phyloP scores from a whole-genome alignment of 345 rosid species.

The Bruguiera sexangula region DNA sequence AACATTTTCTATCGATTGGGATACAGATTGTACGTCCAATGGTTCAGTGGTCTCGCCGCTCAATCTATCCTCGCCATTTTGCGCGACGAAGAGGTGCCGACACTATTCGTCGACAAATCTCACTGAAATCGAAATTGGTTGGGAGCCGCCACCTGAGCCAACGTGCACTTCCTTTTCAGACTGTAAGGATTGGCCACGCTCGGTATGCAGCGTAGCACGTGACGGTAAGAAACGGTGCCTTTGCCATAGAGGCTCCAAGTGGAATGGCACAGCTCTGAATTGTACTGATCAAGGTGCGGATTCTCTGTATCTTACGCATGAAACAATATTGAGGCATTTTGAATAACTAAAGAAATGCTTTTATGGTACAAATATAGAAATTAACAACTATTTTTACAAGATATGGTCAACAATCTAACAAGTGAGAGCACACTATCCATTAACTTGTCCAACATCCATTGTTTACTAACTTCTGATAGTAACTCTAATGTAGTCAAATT shows the following conservation, averaged over 20 bases:
- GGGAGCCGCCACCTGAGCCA: constrained; percentile 58
- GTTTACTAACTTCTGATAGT: too few species aligned
- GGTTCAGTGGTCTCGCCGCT: constrained; percentile 10
- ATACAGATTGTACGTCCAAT: constrained; percentile 12
- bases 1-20: constrained; percentile 35
- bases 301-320: constrained; percentile 1
- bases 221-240: constrained; percentile 42
- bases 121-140: constrained; percentile 49
- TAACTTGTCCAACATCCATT: too few species aligned
- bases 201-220: constrained; percentile 29
- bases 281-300: constrained; percentile 41
- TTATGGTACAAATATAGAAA: too few species aligned
- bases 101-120: not conserved
- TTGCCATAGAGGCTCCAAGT: constrained; percentile 38
- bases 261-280: constrained; percentile 44
- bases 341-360: too few species aligned
- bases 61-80: constrained; percentile 34
- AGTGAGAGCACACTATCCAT: too few species aligned
- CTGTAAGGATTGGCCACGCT: constrained; percentile 57
- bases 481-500: too few species aligned
- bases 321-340: not conserved
- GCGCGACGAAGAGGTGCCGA: not conserved
- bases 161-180: constrained; percentile 41
- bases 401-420: too few species aligned
- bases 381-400: too few species aligned